A percentile compares a stretch with the other conserved stretches of the same genome.
Evolutionary conservation across 2,329 filamentous ascomycete genomes (phyloP).

Genomic region (Paraconiothyrium sp.): DNA sequence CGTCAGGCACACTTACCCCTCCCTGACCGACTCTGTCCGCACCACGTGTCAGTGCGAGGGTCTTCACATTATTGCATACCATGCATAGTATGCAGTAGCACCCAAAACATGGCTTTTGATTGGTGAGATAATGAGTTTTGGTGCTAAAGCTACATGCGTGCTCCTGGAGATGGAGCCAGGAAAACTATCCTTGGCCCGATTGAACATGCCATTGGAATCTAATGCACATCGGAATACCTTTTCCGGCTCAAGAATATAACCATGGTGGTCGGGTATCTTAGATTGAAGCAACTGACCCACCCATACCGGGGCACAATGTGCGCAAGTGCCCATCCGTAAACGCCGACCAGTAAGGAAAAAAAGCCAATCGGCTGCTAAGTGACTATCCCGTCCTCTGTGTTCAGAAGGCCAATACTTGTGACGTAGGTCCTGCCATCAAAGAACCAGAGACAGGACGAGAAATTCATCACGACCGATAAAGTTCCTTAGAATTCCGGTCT

Average conservation of each 20-base stretch:
- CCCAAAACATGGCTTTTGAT: neutral
- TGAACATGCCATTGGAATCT: neutral
- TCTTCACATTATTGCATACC: neutral
- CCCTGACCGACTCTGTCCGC: conserved; percentile 1
- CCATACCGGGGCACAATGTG: conserved; percentile 3
- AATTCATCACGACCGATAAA: conserved; percentile 32
- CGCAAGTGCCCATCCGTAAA: neutral
- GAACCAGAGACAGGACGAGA: neutral
- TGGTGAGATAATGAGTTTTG: neutral
- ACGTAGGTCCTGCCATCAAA: too few species aligned
- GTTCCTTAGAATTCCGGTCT: conserved; percentile 58
- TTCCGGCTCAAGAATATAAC: neutral
- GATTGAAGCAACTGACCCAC: conserved; percentile 9
- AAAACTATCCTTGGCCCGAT: neutral
- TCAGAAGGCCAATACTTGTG: too few species aligned
- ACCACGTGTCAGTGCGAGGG: conserved; percentile 3
- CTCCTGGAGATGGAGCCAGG: neutral
- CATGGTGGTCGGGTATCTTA: conserved; percentile 4
- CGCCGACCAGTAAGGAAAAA: neutral
- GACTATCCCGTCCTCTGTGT: neutral
- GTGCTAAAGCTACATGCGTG: neutral
- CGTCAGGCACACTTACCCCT: conserved; percentile 18
- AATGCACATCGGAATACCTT: neutral
- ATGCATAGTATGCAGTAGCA: conserved; percentile 2
- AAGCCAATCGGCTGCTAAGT: too few species aligned